A percentile compares a stretch with the other conserved stretches of the same genome.
Evolutionary conservation across 2,329 filamentous ascomycete genomes (phyloP).

Genomic region (Hypoxylon sp.): DNA sequence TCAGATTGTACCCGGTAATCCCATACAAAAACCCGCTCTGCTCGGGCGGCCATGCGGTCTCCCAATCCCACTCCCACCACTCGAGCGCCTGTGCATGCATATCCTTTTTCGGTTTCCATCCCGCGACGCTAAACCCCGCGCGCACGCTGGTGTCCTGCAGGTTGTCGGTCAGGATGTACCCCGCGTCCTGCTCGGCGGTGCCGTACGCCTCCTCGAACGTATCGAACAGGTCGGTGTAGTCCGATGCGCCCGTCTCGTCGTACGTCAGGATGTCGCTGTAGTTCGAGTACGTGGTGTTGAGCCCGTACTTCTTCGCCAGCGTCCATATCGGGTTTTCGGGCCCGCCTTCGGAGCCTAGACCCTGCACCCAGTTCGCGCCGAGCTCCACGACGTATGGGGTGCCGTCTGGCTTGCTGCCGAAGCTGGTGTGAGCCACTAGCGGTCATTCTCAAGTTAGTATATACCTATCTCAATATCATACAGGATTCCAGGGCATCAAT

Average conservation of each 20-base stretch:
- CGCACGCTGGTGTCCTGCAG: conserved; percentile 71
- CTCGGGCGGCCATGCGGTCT: conserved; percentile 68
- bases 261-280: conserved; percentile 70
- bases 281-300: conserved; percentile 69
- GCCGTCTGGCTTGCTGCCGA: conserved; percentile 63
- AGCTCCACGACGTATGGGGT: conserved; percentile 70
- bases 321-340: conserved; percentile 73
- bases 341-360: conserved; percentile 46
- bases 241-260: conserved; percentile 65
- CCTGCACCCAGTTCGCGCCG: conserved; percentile 73
- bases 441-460: conserved; percentile 1
- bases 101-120: conserved; percentile 70
- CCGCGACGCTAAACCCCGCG: conserved; percentile 67
- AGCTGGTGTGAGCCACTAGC: conserved; percentile 64
- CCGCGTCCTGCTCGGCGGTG: conserved; percentile 63
- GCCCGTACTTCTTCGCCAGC: conserved; percentile 67
- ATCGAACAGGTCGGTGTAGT: conserved; percentile 64
- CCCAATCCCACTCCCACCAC: conserved; percentile 66
- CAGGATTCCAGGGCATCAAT: not conserved
- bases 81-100: conserved; percentile 70
- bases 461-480: no score
- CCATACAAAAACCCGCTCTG: conserved; percentile 67
- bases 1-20: conserved; percentile 67
- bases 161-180: conserved; percentile 67
- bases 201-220: conserved; percentile 61